Base-by-base conservation (phyloP, 2,329 filamentous ascomycete species). In the Fusarium vanettenii region DNA sequence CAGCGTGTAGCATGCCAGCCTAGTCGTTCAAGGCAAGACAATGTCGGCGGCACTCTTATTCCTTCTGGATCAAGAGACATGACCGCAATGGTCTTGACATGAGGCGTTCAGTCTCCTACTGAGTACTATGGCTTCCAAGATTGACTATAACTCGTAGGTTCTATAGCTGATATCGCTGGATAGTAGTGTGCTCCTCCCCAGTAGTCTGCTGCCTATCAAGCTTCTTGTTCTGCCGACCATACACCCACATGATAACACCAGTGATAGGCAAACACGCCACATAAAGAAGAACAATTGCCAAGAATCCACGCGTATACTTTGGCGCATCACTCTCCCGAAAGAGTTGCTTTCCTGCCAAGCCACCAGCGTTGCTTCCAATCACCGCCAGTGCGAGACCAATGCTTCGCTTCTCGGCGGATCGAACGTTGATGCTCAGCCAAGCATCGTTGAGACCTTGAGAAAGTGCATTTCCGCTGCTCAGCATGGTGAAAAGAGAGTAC, bases 321-420 rank as follows among this genome's bases (percentile, higher is more conserved):
- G 76, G 78, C 0, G 74, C 75, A 62, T 78, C 78, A 0, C 65
- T 66, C 2, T 73, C 60, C 0, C 73, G 64, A 43, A 80, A 80
- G 0, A 80, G 66, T 35, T 79, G 78, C 50, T 74, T 71, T 10
- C 78, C 79, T 1, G 76, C 76, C 5, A 80, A 10, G 0, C 67
- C 73, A 10, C 78, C 73, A 2, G 76, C 48, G n/a, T 80, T 80
- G 14, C 72, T 78, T 1, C 76, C 72, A 20, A 79, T 79, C 1
- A 80, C 78, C 3, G 72, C 72, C 59, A 79, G 18, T 0, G 76
- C 79, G 5, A 78, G 50, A 3, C 77, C 78, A 4, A 80, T 64
- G 6, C 75, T 77, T 2, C 74, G 70, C 13, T 66, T 71, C 27
- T 64, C 67, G 0, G 75, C 52, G 0, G 69, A 69, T 8, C 57